These are phyloP conservation scores for Neopestalotiopsis clavispora DNA, from an alignment of 2,329 filamentous ascomycete species.

Conservation along the genomic window DNA sequence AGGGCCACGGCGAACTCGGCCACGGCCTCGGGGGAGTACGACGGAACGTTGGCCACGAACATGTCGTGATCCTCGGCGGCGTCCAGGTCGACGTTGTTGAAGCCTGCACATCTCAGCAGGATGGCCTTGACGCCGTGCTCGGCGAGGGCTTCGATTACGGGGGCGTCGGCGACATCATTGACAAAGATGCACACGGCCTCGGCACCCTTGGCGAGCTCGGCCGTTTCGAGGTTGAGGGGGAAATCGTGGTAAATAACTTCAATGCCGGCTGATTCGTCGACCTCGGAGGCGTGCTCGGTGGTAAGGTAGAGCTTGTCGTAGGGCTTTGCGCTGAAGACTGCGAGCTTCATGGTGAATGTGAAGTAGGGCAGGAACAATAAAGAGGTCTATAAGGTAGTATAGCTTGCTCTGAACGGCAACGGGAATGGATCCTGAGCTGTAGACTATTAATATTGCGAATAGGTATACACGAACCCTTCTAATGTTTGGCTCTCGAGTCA, in stretches of 20 bases:
- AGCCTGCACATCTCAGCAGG: constrained; percentile 70
- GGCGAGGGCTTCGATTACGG: constrained; percentile 57
- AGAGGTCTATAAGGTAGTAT: background rate
- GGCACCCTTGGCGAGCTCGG: constrained; percentile 54
- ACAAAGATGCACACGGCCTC: constrained; percentile 71
- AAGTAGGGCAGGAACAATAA: background rate
- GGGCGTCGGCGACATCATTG: constrained; percentile 61
- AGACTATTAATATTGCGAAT: no score
- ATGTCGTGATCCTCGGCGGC: constrained; percentile 59
- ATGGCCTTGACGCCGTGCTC: constrained; percentile 58
- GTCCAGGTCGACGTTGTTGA: constrained; percentile 68
- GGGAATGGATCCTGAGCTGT: no score
- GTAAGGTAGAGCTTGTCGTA: constrained; percentile 64
- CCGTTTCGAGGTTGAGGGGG: constrained; percentile 60
- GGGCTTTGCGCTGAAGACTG: constrained; percentile 68
- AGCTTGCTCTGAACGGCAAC: no score
- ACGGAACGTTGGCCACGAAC: constrained; percentile 69
- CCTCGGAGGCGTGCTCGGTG: constrained; percentile 42
- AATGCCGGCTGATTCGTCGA: constrained; percentile 41
- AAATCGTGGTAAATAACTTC: constrained; percentile 64
- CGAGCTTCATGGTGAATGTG: constrained; percentile 55
- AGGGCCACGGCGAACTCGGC: constrained; percentile 73
- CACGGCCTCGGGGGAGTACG: constrained; percentile 72
- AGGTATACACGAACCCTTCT: no score
- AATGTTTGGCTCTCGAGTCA: background rate